phyloP scores from a whole-genome alignment of 345 rosid species.

The Eucalyptus rudis region DNA sequence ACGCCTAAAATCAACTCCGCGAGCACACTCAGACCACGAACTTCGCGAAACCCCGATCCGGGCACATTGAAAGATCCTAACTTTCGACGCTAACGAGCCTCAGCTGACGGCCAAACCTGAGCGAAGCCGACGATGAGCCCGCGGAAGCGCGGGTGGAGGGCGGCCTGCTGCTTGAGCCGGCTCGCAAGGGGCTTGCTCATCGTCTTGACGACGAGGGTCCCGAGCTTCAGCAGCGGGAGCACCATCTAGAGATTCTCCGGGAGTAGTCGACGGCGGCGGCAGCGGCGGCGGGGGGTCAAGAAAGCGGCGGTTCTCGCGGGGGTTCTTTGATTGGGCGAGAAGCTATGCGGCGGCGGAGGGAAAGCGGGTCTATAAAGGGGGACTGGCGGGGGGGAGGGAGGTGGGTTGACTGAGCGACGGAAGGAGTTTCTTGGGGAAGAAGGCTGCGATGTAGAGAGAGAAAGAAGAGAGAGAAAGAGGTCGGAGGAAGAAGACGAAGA shows the following conservation, averaged over 20 bases:
- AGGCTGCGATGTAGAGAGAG: neutral
- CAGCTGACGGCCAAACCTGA: constrained; percentile 28
- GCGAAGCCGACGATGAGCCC: constrained; percentile 53
- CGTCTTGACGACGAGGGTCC: constrained; percentile 56
- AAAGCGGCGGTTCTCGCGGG: neutral
- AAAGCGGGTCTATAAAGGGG: neutral
- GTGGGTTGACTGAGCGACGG: neutral
- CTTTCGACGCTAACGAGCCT: neutral
- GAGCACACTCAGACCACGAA: neutral
- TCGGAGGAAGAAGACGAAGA: neutral
- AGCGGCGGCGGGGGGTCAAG: neutral
- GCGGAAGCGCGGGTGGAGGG: constrained; percentile 71
- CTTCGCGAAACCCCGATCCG: neutral
- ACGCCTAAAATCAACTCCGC: neutral
- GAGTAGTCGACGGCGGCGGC: no score
- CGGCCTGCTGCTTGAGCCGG: constrained; percentile 72
- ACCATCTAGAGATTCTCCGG: constrained; percentile 19
- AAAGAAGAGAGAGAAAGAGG: neutral
- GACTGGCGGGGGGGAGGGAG: neutral
- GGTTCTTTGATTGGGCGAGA: neutral
- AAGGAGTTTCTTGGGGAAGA: neutral
- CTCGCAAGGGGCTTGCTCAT: constrained; percentile 65
- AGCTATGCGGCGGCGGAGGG: neutral
- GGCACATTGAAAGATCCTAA: neutral
- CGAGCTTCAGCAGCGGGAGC: constrained; percentile 61